A percentile compares a stretch with the other conserved stretches of the same genome.
These are phyloP conservation scores for Elaeagnus macrophylla DNA, from an alignment of 306 rosid species.

Conservation along the genomic window DNA sequence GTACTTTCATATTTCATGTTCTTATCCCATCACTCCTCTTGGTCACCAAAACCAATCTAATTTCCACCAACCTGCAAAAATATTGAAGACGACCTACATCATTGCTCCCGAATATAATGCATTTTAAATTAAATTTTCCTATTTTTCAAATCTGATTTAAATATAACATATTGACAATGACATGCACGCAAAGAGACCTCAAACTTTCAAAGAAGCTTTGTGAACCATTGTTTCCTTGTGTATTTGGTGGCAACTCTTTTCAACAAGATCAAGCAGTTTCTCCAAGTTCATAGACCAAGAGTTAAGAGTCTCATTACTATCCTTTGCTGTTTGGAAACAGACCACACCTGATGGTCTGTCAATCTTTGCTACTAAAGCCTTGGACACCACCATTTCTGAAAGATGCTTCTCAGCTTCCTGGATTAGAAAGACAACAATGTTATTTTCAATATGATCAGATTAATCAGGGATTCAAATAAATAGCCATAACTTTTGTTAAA, in stretches of 20 bases:
- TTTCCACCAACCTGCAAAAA: background rate
- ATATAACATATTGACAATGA: background rate
- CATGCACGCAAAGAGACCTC: conserved; percentile 10
- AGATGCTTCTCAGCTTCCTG: conserved; percentile 98
- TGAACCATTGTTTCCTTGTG: conserved; percentile 95
- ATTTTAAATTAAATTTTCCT: background rate
- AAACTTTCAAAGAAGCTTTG: conserved; percentile 69
- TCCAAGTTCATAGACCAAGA: conserved; percentile 92
- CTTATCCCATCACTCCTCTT: background rate
- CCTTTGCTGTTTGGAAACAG: conserved; percentile 78
- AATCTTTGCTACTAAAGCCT: conserved; percentile 84
- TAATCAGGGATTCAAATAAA: background rate
- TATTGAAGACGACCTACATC: background rate
- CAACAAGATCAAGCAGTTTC: conserved; percentile 91
- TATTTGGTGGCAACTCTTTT: no score
- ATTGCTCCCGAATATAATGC: background rate
- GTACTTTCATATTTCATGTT: background rate
- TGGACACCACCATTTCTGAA: conserved; percentile 96
- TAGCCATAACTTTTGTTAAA: no score
- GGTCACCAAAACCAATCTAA: background rate
- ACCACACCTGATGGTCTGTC: conserved; percentile 69
- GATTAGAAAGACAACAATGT: background rate
- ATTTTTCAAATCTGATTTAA: background rate
- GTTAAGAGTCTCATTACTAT: conserved; percentile 77
- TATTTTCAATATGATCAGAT: background rate